Conservation (phyloP, 805 yeast genomes). For the Saccharomyces paradoxus region DNA sequence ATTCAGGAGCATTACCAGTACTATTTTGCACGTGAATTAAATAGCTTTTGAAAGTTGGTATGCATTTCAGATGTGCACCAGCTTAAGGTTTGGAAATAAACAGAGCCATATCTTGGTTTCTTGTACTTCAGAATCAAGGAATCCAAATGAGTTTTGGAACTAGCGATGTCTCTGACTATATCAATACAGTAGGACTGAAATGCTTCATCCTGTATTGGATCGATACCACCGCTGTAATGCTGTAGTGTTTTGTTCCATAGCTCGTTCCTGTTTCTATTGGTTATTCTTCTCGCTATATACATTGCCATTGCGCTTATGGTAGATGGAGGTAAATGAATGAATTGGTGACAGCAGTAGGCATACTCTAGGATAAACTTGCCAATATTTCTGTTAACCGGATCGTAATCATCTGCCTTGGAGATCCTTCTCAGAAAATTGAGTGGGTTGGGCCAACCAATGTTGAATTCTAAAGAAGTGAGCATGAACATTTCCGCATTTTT, state of each 20-base stretch:
- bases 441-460: constrained; percentile 80
- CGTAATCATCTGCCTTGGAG: constrained; percentile 86
- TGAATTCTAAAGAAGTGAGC: constrained; percentile 61
- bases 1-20: neutral
- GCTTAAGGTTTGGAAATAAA: constrained; percentile 9
- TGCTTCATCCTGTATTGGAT: constrained; percentile 13
- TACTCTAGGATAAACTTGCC: constrained; percentile 81
- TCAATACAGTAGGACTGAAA: constrained; percentile 19
- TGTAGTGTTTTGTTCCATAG: constrained; percentile 21
- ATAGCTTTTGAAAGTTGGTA: neutral
- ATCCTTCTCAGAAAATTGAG: constrained; percentile 82
- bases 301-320: constrained; percentile 80
- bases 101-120: constrained; percentile 14
- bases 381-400: constrained; percentile 70
- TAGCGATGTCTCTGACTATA: constrained; percentile 22
- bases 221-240: constrained; percentile 25
- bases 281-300: constrained; percentile 67
- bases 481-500: constrained; percentile 76
- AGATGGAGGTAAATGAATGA: constrained; percentile 68
- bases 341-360: constrained; percentile 64
- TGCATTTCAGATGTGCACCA: constrained; percentile 8
- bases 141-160: constrained; percentile 24
- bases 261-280: constrained; percentile 17
- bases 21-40: neutral
- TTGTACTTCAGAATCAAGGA: constrained; percentile 22